phyloP scores from a whole-genome alignment of 2,329 filamentous ascomycete species.

The Penicillium sp. region DNA sequence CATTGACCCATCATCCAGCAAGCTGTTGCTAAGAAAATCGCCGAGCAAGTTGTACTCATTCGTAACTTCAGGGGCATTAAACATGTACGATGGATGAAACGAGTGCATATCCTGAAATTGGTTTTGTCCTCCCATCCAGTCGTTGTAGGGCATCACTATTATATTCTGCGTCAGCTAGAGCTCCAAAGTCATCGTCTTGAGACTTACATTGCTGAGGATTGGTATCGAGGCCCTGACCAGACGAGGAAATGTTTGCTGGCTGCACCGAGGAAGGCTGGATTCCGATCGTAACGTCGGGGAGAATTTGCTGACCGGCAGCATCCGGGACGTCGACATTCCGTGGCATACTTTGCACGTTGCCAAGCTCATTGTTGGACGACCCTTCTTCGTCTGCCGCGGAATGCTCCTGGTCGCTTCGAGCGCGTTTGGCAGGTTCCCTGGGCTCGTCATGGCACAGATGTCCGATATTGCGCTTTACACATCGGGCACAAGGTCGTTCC shows the following conservation, averaged over 20 bases:
- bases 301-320: slow-evolving; percentile 49
- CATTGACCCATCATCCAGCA: slow-evolving; percentile 79
- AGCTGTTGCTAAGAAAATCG: slow-evolving; percentile 90
- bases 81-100: slow-evolving; percentile 93
- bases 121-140: slow-evolving; percentile 76
- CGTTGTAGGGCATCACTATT: slow-evolving; percentile 78
- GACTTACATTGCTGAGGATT: slow-evolving; percentile 75
- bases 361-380: slow-evolving; percentile 46
- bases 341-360: slow-evolving; percentile 49
- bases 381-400: slow-evolving; percentile 63
- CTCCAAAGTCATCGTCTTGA: not conserved
- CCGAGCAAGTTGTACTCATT: slow-evolving; percentile 97
- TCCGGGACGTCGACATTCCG: slow-evolving; percentile 60
- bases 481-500: slow-evolving; percentile 95
- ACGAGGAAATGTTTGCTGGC: slow-evolving; percentile 61
- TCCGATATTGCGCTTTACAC: slow-evolving; percentile 97
- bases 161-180: slow-evolving; percentile 26
- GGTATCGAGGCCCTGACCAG: slow-evolving; percentile 64
- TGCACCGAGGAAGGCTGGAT: slow-evolving; percentile 69
- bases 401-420: slow-evolving; percentile 66
- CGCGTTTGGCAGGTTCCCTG: slow-evolving; percentile 84
- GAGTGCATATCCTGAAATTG: slow-evolving; percentile 93
- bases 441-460: slow-evolving; percentile 98
- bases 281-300: slow-evolving; percentile 43
- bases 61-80: slow-evolving; percentile 87